Percentiles rank a stretch among this genome's conserved stretches.
These are phyloP conservation scores for Tylopilus sp. DNA, from an alignment of 768 basidiomycete species.

Conservation along the genomic window DNA sequence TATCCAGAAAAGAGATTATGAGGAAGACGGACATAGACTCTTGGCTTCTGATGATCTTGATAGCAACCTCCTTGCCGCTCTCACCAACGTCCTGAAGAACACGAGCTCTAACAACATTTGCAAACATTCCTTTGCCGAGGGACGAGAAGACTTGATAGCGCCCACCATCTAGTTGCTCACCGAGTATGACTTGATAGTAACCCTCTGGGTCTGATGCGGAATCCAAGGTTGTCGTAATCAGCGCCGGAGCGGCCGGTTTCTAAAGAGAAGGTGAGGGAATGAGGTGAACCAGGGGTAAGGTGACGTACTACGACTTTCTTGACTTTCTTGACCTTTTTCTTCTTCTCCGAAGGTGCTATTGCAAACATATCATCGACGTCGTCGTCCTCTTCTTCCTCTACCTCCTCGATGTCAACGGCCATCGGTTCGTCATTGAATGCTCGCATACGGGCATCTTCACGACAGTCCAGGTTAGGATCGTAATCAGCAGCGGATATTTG, in stretches of 20 bases:
- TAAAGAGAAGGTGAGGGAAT: conserved; percentile 21
- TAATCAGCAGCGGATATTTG: conserved; percentile 93
- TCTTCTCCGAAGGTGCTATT: conserved; percentile 45
- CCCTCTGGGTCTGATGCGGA: conserved; percentile 93
- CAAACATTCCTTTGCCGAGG: conserved; percentile 99
- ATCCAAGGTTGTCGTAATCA: conserved; percentile 79
- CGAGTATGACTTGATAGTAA: conserved; percentile 91
- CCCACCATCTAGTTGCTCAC: conserved; percentile 89
- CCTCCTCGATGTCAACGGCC: conserved; percentile 42
- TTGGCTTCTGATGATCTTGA: conserved; percentile 94
- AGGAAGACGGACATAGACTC: conserved; percentile 81
- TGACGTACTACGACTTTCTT: conserved; percentile 54
- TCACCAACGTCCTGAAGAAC: conserved; percentile 63
- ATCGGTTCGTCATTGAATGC: conserved; percentile 41
- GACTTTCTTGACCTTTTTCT: conserved; percentile 52
- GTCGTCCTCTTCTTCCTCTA: conserved; percentile 60
- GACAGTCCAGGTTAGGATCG: conserved; percentile 77
- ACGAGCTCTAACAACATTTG: conserved; percentile 90
- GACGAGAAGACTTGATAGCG: conserved; percentile 93
- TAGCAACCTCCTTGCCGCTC: conserved; percentile 79
- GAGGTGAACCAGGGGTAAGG: not conserved
- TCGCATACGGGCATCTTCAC: conserved; percentile 78
- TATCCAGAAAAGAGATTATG: not conserved
- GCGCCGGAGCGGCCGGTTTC: conserved; percentile 53
- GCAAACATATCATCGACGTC: conserved; percentile 98